Evolutionary conservation across 1,139 yeast genomes (phyloP), one percentile per base, ranked within the genome.

Genomic region (Chernovozyma aurita): DNA sequence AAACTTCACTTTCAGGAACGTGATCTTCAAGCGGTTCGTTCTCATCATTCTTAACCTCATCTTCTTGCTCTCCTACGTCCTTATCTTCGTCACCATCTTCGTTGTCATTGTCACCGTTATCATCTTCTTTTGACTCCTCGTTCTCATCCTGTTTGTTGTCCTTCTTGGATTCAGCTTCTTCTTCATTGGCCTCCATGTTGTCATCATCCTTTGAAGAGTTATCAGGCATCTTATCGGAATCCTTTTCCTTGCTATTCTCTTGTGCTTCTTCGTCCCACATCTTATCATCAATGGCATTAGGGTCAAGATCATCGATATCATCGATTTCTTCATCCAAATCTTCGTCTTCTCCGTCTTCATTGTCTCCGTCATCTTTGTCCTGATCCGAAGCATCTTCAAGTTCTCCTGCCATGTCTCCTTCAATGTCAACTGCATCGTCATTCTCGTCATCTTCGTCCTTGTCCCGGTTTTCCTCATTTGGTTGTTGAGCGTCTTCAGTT

Each of bases 181-280:
- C 70, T 46, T 78, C 84, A 37, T 68, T 69, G 3, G 84, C 88
- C 51, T 80, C 76, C 63, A 81, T 71, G 37, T 82, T 80, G 41
- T 81, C 82, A 36, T 74, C 69, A 20, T 70, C 65, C 27, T 54
- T 55, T n/a, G 59, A 57, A 2, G 78, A 62, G 39, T 75, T 67
- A 20, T 80, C 78, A 1, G 86, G 81, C 57, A 80, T 65, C 38
- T 76, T 69, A 25, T 85, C 88, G 15, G 87, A 74, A 33, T 82
- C 83, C 52, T 83, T 82, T 50, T 83, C 87, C 51, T 83, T 80
- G 30, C 75, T 72, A 38, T 80, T 79, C 11, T 85, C 90, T 38
- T 80, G 75, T 12, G 85, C 85, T 56, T 90, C 88, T 52, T 88
- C 97, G 52, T 92, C 95, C 98, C 98, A 92, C 96, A 92, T 86